These are phyloP conservation scores for Xerocomellus amylosporus DNA, from an alignment of 768 basidiomycete genomes.

Conservation along the genomic window DNA sequence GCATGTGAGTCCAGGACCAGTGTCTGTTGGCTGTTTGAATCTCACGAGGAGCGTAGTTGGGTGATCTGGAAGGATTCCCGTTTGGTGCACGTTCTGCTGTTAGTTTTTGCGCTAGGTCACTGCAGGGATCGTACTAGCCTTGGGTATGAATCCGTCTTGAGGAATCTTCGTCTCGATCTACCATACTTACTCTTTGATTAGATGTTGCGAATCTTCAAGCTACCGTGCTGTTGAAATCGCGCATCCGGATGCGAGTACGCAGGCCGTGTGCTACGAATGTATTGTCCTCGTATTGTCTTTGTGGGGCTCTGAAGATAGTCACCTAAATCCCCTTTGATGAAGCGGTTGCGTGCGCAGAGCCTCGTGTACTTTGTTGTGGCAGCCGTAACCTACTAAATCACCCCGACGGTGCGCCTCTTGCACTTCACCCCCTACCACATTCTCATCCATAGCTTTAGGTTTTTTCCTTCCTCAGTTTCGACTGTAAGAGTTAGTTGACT, in stretches of 20 bases:
- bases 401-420: slow-evolving; percentile 4
- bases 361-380: slow-evolving; percentile 20
- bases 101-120: slow-evolving; percentile 15
- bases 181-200: slow-evolving; percentile 2
- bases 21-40: not conserved
- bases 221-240: not conserved
- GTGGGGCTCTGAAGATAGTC: slow-evolving; percentile 12
- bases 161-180: not conserved
- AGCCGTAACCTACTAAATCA: slow-evolving; percentile 19
- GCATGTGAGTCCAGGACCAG: slow-evolving; percentile 19
- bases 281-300: slow-evolving; percentile 18
- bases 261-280: slow-evolving; percentile 25
- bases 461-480: slow-evolving; percentile 7
- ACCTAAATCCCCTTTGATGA: slow-evolving; percentile 18
- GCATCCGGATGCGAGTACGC: not conserved
- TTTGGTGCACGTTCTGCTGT: slow-evolving; percentile 16
- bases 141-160: slow-evolving; percentile 5
- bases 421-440: no score
- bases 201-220: slow-evolving; percentile 11
- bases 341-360: slow-evolving; percentile 19
- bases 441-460: slow-evolving; percentile 1
- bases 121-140: slow-evolving; percentile 21
- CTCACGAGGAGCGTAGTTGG: slow-evolving; percentile 21
- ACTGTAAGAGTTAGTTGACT: not conserved
- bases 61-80: slow-evolving; percentile 24